Evolutionary conservation across 2,329 filamentous ascomycete species (phyloP), one percentile per base, ranked within the genome.

Genomic region (Clarireedia monteithiana): DNA sequence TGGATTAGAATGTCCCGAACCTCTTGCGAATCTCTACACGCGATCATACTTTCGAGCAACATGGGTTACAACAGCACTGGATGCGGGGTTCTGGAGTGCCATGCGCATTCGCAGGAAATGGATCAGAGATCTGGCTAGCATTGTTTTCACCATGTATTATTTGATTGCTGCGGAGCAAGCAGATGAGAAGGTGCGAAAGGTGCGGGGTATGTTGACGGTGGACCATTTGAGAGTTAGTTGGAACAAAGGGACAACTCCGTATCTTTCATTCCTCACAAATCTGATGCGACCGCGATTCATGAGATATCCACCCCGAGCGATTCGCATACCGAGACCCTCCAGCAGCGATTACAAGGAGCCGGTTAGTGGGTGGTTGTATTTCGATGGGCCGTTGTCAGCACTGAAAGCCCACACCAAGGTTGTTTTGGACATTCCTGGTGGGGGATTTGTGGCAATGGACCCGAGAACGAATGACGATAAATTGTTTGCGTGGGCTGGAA

Each of bases 11-110:
- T 91, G 87, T 62, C 92, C 94, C 4, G 94, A 99, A 66, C 94
- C 94, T 20, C 79, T 99, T 67, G 88, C 91, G 30, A 96, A 95
- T 68, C 86, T 97, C 70, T 99, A 99, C 74, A 90, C 89, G 54
- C 80, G 89, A 51, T 85, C 88, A 27, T 99, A 95, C 74, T 99
- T 96, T 71, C 86, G 94, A 49, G 94, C 94, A 55, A 99, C 94
- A 68, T 99, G 94, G 94, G 83, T 97, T 15, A 85, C 94, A 53
- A 99, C 94, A 0, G 94, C 91, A 0, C 74, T 99, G 59, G 94
- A 99, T 66, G 94, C 94, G 5, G 94, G 94, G 1, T 99, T 96
- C 71, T 99, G 94, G 94, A 96, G 91, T 0, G 94, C 94, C 36
- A 99, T 99, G 94, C 86, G 84, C 66, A 91, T 99, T 61, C 82